A percentile compares a stretch with the other conserved stretches of the same genome.
These are phyloP conservation scores for Gossypium schwendimanii DNA, from an alignment of 441 rosid genomes.

Conservation along the genomic window DNA sequence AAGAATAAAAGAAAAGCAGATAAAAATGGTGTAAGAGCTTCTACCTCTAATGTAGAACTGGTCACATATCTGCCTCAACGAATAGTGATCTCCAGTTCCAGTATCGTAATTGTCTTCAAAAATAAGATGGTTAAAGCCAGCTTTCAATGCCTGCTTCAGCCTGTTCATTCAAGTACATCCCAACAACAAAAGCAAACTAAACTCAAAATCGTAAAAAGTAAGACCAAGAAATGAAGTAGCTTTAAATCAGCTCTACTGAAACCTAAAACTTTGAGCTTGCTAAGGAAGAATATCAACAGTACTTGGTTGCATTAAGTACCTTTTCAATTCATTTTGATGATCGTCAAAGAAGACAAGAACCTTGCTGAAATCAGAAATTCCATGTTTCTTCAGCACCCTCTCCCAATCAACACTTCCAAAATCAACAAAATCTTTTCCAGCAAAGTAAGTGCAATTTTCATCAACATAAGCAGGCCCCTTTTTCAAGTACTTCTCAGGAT, in stretches of 20 bases:
- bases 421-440: slow-evolving; percentile 95
- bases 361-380: slow-evolving; percentile 49
- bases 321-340: slow-evolving; percentile 94
- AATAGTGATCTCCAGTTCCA: slow-evolving; percentile 96
- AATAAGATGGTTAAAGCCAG: slow-evolving; percentile 80
- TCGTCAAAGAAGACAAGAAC: slow-evolving; percentile 89
- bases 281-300: not conserved
- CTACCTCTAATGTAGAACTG: slow-evolving; percentile 80
- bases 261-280: not conserved
- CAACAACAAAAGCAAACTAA: not conserved
- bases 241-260: not conserved
- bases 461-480: slow-evolving; percentile 98
- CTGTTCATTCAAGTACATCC: slow-evolving; percentile 33
- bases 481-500: slow-evolving; percentile 82
- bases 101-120: slow-evolving; percentile 98
- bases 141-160: slow-evolving; percentile 72
- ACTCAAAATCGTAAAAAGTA: not conserved
- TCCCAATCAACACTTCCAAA: slow-evolving; percentile 89
- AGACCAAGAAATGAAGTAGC: not conserved
- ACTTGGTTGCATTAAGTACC: slow-evolving; percentile 34
- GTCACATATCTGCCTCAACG: slow-evolving; percentile 93
- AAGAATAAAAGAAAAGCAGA: slow-evolving; percentile 1
- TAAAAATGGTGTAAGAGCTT: not conserved
- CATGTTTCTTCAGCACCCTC: slow-evolving; percentile 58
- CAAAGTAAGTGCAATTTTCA: slow-evolving; percentile 88